These are phyloP conservation scores for Mycocalia duriaeana DNA, from an alignment of 1,284 basidiomycete genomes.

Conservation along the genomic window DNA sequence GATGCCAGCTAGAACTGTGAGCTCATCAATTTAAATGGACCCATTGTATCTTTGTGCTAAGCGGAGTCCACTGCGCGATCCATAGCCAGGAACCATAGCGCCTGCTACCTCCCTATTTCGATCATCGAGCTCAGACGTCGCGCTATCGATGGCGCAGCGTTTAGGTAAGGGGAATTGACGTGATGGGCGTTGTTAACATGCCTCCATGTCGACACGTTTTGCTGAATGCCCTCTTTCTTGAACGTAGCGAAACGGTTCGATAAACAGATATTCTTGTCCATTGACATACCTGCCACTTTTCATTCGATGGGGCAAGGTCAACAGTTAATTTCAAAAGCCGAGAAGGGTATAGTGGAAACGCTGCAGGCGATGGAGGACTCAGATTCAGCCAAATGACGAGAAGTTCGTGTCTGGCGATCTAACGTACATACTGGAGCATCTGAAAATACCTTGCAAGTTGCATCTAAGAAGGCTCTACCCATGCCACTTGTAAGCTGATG, in stretches of 20 bases:
- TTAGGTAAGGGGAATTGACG: constrained; percentile 51
- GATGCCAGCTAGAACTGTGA: constrained; percentile 53
- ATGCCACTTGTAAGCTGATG: too few relatives aligned
- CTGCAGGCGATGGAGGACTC: constrained; percentile 38
- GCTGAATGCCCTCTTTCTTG: constrained; percentile 3
- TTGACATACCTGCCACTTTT: constrained; percentile 52
- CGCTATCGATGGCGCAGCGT: constrained; percentile 71
- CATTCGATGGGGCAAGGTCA: constrained; percentile 41
- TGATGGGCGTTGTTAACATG: neutral
- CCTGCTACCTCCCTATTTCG: constrained; percentile 67
- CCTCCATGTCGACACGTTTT: too few relatives aligned
- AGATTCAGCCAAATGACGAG: neutral
- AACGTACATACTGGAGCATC: too few relatives aligned
- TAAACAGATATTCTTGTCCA: constrained; percentile 66
- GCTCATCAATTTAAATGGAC: too few relatives aligned
- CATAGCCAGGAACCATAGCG: constrained; percentile 35
- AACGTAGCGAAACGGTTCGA: constrained; percentile 52
- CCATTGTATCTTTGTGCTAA: constrained; percentile 8
- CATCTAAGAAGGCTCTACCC: too few relatives aligned
- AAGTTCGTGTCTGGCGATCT: too few relatives aligned
- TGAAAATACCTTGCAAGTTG: too few relatives aligned
- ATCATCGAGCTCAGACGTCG: constrained; percentile 57
- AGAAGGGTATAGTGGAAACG: constrained; percentile 49
- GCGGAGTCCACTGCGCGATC: neutral
- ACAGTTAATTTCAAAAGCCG: constrained; percentile 46